Percentiles rank a stretch among this genome's conserved stretches.
Evolutionary conservation across 208 protist species (phyloP).

Genomic region (Endotrypanum monterogeii): DNA sequence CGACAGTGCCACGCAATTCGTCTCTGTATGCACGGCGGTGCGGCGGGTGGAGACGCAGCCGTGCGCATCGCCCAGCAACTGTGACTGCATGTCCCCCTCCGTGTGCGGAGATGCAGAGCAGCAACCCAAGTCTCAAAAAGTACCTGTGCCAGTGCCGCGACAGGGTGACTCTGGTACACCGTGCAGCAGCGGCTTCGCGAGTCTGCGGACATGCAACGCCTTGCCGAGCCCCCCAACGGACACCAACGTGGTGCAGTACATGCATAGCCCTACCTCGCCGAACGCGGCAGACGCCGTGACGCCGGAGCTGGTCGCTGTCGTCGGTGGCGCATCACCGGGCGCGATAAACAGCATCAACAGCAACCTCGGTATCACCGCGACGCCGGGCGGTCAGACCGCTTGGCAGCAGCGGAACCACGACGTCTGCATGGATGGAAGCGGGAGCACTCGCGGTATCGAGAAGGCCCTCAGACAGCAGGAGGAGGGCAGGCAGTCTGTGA

Average conservation of each 20-base stretch:
- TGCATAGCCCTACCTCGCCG: constrained; percentile 19
- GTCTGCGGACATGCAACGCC: constrained; percentile 11
- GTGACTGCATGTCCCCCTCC: neutral
- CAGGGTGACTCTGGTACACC: constrained; percentile 5
- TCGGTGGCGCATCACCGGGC: neutral
- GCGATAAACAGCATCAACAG: neutral
- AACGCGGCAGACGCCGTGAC: constrained; percentile 10
- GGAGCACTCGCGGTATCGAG: constrained; percentile 63
- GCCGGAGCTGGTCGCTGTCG: constrained; percentile 18
- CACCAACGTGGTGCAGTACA: constrained; percentile 8
- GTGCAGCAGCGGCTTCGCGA: constrained; percentile 14
- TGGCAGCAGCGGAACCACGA: constrained; percentile 9
- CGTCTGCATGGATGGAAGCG: constrained; percentile 18
- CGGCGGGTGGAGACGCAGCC: constrained; percentile 43
- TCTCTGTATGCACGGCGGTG: constrained; percentile 83
- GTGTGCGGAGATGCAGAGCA: neutral
- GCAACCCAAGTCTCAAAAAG: neutral
- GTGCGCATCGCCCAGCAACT: neutral
- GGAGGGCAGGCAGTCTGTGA: constrained; percentile 36
- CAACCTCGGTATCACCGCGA: neutral
- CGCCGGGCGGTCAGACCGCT: neutral
- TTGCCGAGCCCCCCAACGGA: constrained; percentile 15
- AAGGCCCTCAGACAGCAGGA: constrained; percentile 64
- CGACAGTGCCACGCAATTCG: constrained; percentile 66
- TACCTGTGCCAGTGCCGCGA: neutral